Evolutionary conservation across 2,329 filamentous ascomycete species (phyloP), one percentile per base, ranked within the genome.

Genomic region (Alternaria postmessia): DNA sequence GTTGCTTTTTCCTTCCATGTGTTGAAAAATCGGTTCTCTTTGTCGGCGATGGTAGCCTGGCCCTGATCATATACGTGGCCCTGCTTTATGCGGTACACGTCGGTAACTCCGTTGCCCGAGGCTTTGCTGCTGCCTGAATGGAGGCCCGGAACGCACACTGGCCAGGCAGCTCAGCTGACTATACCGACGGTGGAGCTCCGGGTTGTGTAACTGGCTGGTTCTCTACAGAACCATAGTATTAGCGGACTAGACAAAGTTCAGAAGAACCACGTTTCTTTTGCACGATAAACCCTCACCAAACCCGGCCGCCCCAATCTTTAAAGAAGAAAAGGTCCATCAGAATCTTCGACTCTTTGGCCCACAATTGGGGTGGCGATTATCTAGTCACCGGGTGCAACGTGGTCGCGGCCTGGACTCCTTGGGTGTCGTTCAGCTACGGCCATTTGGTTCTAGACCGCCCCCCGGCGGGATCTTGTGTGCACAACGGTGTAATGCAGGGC

Each of bases 211-310:
- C 46, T 49, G 46, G 46, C 20, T 36, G 30, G 14, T n/a, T 12
- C 20, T 16, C 16, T 24, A 30, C 12, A 49, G 32, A 48, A 34
- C 46, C 46, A 49, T 16, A n/a, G 32, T n/a, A 36, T 22, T 36
- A 8, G 20, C 32, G 32, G 32, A 9, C 30, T 26, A 11, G 30
- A 36, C 46, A 26, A 38, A 36, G 14, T n/a, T 36, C 46, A 38
- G 32, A 49, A 30, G 34, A 34, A 49, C 30, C 46, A 49, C 46
- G 20, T 49, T 49, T 34, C 46, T 36, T 49, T 49, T 49, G 46
- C 30, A 49, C 14, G 30, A 38, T 49, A 20, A 36, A 24, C 20
- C 30, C n/a, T 18, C 22, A 26, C 14, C 32, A n/a, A 49, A 16
- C 18, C 14, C 34, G 46, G 20, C 30, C 20, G 32, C 34, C 46